Base-by-base conservation (phyloP, 768 basidiomycete genomes). In the Austroboletus festivus region DNA sequence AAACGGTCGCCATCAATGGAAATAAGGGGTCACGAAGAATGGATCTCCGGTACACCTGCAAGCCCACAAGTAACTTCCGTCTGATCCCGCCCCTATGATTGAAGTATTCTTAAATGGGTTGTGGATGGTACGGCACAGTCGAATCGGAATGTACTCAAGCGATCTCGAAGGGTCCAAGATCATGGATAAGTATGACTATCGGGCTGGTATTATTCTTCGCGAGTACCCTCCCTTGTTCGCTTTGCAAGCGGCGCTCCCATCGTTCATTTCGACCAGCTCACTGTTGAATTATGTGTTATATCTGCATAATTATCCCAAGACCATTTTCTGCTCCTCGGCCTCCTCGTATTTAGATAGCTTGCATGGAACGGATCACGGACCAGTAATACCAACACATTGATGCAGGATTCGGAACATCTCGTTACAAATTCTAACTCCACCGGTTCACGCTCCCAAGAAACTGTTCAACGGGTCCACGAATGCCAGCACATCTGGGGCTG, bases 61-160 rank as follows among this genome's bases (percentile, higher is more conserved):
- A 72, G 72, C 35, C 76, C 78, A 3, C 71, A 79, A 87, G 85
- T 85, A 56, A 48, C 81, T 67, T 11, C 15, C 24, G 10, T 47
- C 44, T 31, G 35, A 12, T 6, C 5, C 23, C 16, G n/a, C 19
- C 19, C 24, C 8, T 8, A n/a, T 20, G 7, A 18, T 38, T 55
- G 21, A 52, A 86, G 85, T 54, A 70, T 88, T 45, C 59, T 89
- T 19, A 78, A 78, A 3, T 90, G 88, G 64, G 63, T 67, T 18
- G 80, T 87, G 8, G 88, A 85, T 23, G 80, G 85, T 35, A 71
- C 39, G 83, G 85, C 34, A 79, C 73, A 30, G 57, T 91, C 42
- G 72, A 78, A 21, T 76, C 81, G 20, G 69, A 82, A 51, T 90
- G 90, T 60, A 75, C 74, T 8, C 70, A 41, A 44, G 33, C 35